Evolutionary conservation across 192 early-diverging fungal species (phyloP).

Genomic region (Coemansia sp.): DNA sequence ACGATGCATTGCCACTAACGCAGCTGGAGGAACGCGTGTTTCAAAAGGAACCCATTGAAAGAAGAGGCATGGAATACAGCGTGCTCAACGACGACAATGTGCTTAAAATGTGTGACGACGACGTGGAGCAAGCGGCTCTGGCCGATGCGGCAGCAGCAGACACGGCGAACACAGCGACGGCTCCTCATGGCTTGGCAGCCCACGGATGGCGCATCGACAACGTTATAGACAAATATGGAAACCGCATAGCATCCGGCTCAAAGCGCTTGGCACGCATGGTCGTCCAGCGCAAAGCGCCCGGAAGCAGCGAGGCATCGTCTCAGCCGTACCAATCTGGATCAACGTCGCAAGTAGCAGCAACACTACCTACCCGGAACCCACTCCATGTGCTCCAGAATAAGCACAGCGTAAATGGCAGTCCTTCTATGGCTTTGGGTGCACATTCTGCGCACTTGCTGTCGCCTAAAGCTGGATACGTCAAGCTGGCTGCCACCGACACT

Average conservation of each 20-base stretch:
- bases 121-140: constrained; percentile 7
- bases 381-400: background rate
- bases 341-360: background rate
- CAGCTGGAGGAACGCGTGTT: constrained; percentile 47
- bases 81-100: constrained; percentile 41
- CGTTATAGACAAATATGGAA: constrained; percentile 43
- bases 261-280: constrained; percentile 41
- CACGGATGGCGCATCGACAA: constrained; percentile 44
- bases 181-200: background rate
- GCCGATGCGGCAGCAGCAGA: background rate
- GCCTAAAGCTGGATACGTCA: background rate
- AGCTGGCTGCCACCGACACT: background rate
- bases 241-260: constrained; percentile 32
- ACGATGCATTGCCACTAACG: constrained; percentile 40
- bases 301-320: constrained; percentile 4
- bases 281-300: constrained; percentile 23
- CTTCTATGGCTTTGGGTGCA: background rate
- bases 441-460: background rate
- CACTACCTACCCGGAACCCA: background rate
- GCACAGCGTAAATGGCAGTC: background rate
- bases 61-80: constrained; percentile 14
- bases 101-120: constrained; percentile 35
- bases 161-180: background rate
- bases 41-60: constrained; percentile 3
- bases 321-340: background rate